These are phyloP conservation scores for Gaultheria prostrata DNA, from an alignment of 148 eudicot species.

Conservation along the genomic window DNA sequence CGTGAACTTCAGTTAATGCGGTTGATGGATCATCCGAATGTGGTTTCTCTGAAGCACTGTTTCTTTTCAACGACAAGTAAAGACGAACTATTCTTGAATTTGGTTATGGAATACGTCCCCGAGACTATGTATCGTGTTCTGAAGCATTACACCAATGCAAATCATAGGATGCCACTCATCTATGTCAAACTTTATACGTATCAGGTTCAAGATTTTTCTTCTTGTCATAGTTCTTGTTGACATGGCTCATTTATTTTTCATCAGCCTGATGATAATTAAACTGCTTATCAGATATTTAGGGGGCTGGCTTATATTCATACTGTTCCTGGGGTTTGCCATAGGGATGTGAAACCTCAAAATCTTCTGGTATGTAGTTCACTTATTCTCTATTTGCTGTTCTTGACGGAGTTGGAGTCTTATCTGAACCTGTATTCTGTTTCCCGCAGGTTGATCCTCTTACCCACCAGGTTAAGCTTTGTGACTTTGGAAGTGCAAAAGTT, in stretches of 20 bases:
- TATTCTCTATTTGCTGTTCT: background rate
- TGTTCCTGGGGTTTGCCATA: slow-evolving; percentile 79
- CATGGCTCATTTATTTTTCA: background rate
- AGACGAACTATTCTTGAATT: slow-evolving; percentile 76
- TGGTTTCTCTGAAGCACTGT: slow-evolving; percentile 72
- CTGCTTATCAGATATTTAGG: slow-evolving; percentile 60
- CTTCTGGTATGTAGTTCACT: slow-evolving; percentile 35
- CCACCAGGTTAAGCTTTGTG: slow-evolving; percentile 92
- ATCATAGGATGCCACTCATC: slow-evolving; percentile 78
- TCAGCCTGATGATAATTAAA: background rate
- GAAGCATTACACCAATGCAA: slow-evolving; percentile 61
- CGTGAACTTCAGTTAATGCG: slow-evolving; percentile 83
- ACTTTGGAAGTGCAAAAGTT: slow-evolving; percentile 93
- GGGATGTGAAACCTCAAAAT: slow-evolving; percentile 86
- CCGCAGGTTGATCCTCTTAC: slow-evolving; percentile 78
- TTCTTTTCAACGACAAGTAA: slow-evolving; percentile 77
- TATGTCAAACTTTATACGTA: slow-evolving; percentile 79
- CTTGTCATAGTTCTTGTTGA: background rate
- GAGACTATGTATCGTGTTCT: slow-evolving; percentile 71
- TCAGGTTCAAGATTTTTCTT: slow-evolving; percentile 42
- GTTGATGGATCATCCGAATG: slow-evolving; percentile 70
- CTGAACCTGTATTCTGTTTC: background rate
- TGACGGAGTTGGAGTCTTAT: background rate
- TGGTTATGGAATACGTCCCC: slow-evolving; percentile 86
- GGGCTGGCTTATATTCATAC: slow-evolving; percentile 79